These are phyloP conservation scores for Cucumis melo DNA, from an alignment of 306 rosid genomes.

Conservation along the genomic window DNA sequence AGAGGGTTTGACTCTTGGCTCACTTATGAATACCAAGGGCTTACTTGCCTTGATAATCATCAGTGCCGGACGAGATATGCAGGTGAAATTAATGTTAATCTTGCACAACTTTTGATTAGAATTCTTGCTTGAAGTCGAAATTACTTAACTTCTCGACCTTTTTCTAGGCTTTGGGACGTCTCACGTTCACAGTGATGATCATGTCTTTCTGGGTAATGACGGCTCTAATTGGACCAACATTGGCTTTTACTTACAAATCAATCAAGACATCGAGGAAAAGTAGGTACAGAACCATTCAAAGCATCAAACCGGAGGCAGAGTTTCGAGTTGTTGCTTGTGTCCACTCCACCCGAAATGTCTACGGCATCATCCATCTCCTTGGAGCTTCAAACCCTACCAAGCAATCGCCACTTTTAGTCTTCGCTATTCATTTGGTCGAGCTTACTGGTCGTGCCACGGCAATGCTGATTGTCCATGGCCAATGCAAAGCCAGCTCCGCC, in stretches of 20 bases:
- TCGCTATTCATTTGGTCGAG: constrained; percentile 32
- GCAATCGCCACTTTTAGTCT: constrained; percentile 18
- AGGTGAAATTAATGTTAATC: constrained; percentile 3
- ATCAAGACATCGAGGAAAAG: background rate
- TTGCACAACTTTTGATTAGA: background rate
- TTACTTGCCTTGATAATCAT: constrained; percentile 18
- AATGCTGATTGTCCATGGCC: constrained; percentile 33
- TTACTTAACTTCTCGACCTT: background rate
- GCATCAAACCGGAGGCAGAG: constrained; percentile 15
- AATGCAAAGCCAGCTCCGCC: constrained; percentile 6
- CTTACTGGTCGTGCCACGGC: constrained; percentile 23
- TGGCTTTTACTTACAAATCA: constrained; percentile 13
- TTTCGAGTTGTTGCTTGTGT: constrained; percentile 27
- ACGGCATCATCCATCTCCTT: constrained; percentile 22
- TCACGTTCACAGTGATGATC: constrained; percentile 15
- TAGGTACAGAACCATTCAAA: constrained; percentile 20
- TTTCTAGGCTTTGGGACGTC: constrained; percentile 21
- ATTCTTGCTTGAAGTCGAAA: background rate
- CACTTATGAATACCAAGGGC: constrained; percentile 35
- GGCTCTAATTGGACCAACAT: constrained; percentile 18
- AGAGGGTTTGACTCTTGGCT: constrained; percentile 24
- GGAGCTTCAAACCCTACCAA: constrained; percentile 22
- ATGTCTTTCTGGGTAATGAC: constrained; percentile 18
- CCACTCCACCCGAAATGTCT: constrained; percentile 17
- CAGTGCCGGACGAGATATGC: constrained; percentile 11